Base-by-base conservation (phyloP, 768 basidiomycete species). In the Rossbeevera mucosa region DNA sequence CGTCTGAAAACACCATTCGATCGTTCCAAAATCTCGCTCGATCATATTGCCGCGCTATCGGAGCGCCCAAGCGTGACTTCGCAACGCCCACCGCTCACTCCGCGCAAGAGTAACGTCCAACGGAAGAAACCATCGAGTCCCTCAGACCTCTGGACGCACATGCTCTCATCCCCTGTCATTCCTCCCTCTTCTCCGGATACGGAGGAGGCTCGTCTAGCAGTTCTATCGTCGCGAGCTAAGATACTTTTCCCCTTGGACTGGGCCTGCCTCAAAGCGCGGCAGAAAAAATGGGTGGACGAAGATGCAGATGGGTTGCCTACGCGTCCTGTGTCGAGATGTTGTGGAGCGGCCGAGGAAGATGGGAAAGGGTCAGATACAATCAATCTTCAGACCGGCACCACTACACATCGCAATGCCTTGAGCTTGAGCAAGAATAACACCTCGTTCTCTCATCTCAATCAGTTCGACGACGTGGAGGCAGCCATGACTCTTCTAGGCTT, bases 191-290 rank as follows among this genome's bases (percentile, higher is more conserved):
- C 52, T 5, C 63, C 61, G 11, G 59, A 53, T 13, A 51, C 44
- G 9, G 69, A 69, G 22, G 69, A 58, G 40, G 54, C 58, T 28
- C 66, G 65, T 44, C 40, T 67, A n/a, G 53, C 56, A 4, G 59
- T 47, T 22, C 54, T 70, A 12, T 50, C 67, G 7, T 64, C 61
- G 36, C 71, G 73, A 11, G 50, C 67, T 29, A 76, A 76, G 58
- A 71, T 70, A 18, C 73, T 77, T 21, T 76, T 75, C 26, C 84
- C 85, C 12, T 71, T 89, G 51, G 87, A 88, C 60, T 88, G 85
- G 85, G 86, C 86, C 0, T 88, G 86, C 66, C 84, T 84, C 42
- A 72, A 70, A 24, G 71, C 68, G 44, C 68, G 74, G 50, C 65
- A 64, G 45, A 71, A 56, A 40, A 58, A 47, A 22, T 52, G 67